Base-by-base conservation (phyloP, 1,139 yeast genomes). In the Geotrichum phurueaensis region DNA sequence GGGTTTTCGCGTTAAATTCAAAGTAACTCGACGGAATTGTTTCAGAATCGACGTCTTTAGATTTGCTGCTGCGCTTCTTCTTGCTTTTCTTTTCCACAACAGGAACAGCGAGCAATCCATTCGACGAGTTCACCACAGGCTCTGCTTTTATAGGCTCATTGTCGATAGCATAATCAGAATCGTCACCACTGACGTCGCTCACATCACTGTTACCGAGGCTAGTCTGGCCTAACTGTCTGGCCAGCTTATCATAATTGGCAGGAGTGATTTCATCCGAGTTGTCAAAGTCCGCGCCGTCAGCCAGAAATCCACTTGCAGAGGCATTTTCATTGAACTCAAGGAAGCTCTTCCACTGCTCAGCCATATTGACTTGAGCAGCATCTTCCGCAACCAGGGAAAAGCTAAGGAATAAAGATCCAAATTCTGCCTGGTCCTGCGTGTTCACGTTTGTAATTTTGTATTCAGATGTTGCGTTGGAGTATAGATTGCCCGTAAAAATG, bases 1-100 rank as follows among this genome's bases (percentile, higher is more conserved):
- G 76, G 18, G 83, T 71, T 60, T 76, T 76, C 20, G 66, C 78
- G 51, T 69, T 69, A 58, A 77, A 70, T 54, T 75, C 71, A 62
- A 23, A 48, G 25, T 67, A 65, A 12, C 65, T 25, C 13, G 33
- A 13, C 10, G 52, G 48, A 47, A 29, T 9, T 20, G n/a, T 39
- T 15, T 39, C 20, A 39, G 2, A 20, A 7, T n/a, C 18, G 18
- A 3, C 18, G 9, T 13, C 9, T 7, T 39, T 39, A 7, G 47
- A 39, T 1, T 39, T 39, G 18, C 20, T 39, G 47, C 22, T 29
- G 18, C 53, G 43, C 27, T 27, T 49, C 59, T 36, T 55, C 49
- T 48, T 18, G 31, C 31, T 2, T 18, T 3, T n/a, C n/a, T 39
- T 12, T 33, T 18, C 27, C 29, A 22, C 36, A 12, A 57, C 43